Evolutionary conservation across 306 rosid genomes (phyloP), one percentile per base, ranked within the genome.

Genomic region (Cicer yamashitae): DNA sequence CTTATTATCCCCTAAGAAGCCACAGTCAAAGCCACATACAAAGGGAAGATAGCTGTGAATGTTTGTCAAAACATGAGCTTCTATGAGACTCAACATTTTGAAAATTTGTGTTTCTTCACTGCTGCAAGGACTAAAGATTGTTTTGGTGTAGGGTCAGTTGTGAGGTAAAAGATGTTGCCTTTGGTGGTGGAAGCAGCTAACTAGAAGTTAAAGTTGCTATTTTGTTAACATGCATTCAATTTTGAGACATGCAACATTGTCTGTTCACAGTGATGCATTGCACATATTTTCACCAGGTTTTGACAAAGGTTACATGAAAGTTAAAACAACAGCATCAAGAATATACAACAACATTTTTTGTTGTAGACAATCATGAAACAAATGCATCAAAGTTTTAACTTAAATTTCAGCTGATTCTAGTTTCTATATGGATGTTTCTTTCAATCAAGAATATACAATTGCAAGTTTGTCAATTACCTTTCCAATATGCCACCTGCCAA

Each of bases 1-100:
- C 74, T 82, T 85, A 40, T 74, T 83, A 50, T 68, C 93, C 62
- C 91, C 85, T 5, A 86, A 82, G 59, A 77, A 84, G 77, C 70
- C 84, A 10, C 62, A 47, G 54, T 38, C 70, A 74, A 77, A 80
- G 76, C 65, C 85, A 12, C 67, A 52, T 38, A 41, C 72, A 71
- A 85, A 78, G 78, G 62, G 45, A n/a, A 58, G 76, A 80, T 82
- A 79, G 79, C 47, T 38, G 52, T 56, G 70, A 71, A 73, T 74
- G 59, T 47, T 13, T 7, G 14, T 59, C 75, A 18, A 62, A 20
- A 45, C 43, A 25, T 5, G 22, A 30, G 76, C 74, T 67, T 76
- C 69, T 44, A 53, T n/a, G 61, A 71, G 78, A 45, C 61, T 70
- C 72, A 66, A 20, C 64, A 74, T 57, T 80, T 47, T 46, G 76